These are phyloP conservation scores for Paragyromitra xinjiangensis DNA, from an alignment of 495 filamentous ascomycete species.

Conservation along the genomic window DNA sequence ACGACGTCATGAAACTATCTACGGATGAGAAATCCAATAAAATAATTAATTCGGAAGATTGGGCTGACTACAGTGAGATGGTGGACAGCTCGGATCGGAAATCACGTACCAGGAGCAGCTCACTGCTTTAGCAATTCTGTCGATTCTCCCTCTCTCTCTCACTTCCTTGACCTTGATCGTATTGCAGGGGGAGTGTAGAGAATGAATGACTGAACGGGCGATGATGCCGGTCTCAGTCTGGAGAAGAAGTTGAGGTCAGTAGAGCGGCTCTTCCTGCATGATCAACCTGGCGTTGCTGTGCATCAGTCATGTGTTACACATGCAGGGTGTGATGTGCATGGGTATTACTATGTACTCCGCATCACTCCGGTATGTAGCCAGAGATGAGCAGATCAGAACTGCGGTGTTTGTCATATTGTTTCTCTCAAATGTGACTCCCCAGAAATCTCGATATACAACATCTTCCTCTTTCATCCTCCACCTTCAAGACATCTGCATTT, in stretches of 20 bases:
- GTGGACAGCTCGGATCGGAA: slow-evolving; percentile 34
- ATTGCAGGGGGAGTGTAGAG: slow-evolving; percentile 17
- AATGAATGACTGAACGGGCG: background rate
- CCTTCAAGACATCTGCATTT: slow-evolving; percentile 10
- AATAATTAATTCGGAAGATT: slow-evolving; percentile 6
- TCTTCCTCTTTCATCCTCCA: background rate
- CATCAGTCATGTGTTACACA: slow-evolving; percentile 46
- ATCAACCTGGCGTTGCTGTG: slow-evolving; percentile 38
- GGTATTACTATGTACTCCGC: slow-evolving; percentile 18
- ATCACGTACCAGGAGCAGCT: slow-evolving; percentile 26
- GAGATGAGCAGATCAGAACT: background rate
- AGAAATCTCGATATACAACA: slow-evolving; percentile 13
- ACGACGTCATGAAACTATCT: slow-evolving; percentile 41
- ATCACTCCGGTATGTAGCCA: slow-evolving; percentile 16
- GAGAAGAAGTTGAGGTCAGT: slow-evolving; percentile 25
- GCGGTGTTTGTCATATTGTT: slow-evolving; percentile 6
- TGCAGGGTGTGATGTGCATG: slow-evolving; percentile 25
- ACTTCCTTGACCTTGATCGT: slow-evolving; percentile 13
- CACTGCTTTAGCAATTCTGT: slow-evolving; percentile 14
- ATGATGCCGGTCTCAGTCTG: slow-evolving; percentile 18
- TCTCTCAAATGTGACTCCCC: slow-evolving; percentile 27
- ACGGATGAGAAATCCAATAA: slow-evolving; percentile 45
- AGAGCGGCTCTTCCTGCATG: slow-evolving; percentile 48
- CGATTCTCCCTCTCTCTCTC: background rate
- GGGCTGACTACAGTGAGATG: slow-evolving; percentile 45